Percentiles rank a stretch among this genome's conserved stretches.
Evolutionary conservation across 2,329 filamentous ascomycete genomes (phyloP).

Genomic region (Coleophoma cylindrospora): DNA sequence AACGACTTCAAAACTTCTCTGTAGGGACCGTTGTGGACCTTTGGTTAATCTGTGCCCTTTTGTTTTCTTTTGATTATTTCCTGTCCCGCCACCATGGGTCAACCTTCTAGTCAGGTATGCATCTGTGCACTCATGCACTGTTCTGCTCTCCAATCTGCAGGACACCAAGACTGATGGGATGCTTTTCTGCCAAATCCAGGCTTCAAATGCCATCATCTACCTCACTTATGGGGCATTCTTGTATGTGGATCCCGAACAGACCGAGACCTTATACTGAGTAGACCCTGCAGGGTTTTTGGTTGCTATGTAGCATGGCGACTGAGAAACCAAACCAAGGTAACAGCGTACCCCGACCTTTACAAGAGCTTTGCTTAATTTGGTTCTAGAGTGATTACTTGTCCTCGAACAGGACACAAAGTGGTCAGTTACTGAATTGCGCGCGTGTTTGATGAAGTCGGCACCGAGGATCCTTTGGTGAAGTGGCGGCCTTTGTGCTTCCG

Average conservation of each 20-base stretch:
- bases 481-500: no score
- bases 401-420: conserved; percentile 78
- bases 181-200: conserved; percentile 33
- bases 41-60: no score
- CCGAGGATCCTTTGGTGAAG: neutral
- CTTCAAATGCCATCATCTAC: conserved; percentile 81
- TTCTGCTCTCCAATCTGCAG: neutral
- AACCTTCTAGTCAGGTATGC: conserved; percentile 52
- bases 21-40: no score
- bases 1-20: no score
- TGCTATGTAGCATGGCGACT: conserved; percentile 49
- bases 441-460: neutral
- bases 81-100: conserved; percentile 50
- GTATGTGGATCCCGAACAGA: conserved; percentile 38
- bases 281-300: conserved; percentile 52
- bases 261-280: no score
- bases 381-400: conserved; percentile 59
- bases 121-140: neutral
- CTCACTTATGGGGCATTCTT: conserved; percentile 73
- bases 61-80: no score
- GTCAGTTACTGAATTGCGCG: conserved; percentile 42
- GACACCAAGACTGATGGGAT: neutral
- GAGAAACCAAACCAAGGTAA: conserved; percentile 34
- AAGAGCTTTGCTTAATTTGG: neutral
- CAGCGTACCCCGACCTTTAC: neutral